phyloP scores from a whole-genome alignment of 108 stramenopile genomes.

The Discostella stelligeroides region DNA sequence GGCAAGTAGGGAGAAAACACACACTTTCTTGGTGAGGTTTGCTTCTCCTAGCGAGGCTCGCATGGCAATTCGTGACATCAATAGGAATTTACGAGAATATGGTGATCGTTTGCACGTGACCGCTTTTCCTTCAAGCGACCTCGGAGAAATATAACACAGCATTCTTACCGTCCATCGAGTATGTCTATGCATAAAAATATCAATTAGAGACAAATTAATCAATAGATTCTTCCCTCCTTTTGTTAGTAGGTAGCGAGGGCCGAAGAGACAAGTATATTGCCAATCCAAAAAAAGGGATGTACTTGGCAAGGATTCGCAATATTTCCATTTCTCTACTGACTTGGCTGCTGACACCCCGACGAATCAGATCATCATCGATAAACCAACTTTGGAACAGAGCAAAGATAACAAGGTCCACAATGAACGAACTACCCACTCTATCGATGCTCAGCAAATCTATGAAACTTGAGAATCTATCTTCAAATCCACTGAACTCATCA shows the following conservation, averaged over 20 bases:
- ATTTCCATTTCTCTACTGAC: constrained; percentile 15
- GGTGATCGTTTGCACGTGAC: constrained; percentile 1
- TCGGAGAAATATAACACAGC: constrained; percentile 2
- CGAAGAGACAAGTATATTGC: constrained; percentile 68
- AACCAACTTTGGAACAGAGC: constrained; percentile 83
- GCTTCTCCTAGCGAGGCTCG: constrained; percentile 44
- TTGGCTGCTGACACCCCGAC: constrained; percentile 54
- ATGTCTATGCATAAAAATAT: too few relatives aligned
- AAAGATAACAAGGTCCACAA: constrained; percentile 82
- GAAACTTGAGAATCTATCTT: constrained; percentile 50
- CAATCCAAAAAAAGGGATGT: constrained; percentile 81
- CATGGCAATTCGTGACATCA: constrained; percentile 45
- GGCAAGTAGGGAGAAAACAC: background rate
- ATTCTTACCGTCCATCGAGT: too few relatives aligned
- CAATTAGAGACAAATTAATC: too few relatives aligned
- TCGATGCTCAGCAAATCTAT: constrained; percentile 69
- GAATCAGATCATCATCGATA: constrained; percentile 74
- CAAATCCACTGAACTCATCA: constrained; percentile 57
- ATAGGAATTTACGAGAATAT: background rate
- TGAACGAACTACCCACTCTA: constrained; percentile 74
- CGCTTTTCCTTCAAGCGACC: constrained; percentile 10
- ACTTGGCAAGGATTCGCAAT: constrained; percentile 56
- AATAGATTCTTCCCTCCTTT: background rate
- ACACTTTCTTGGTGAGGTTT: constrained; percentile 46
- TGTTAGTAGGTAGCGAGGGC: constrained; percentile 31